These are phyloP conservation scores for Scheffersomyces spartinae DNA, from an alignment of 805 yeast species.

Conservation along the genomic window DNA sequence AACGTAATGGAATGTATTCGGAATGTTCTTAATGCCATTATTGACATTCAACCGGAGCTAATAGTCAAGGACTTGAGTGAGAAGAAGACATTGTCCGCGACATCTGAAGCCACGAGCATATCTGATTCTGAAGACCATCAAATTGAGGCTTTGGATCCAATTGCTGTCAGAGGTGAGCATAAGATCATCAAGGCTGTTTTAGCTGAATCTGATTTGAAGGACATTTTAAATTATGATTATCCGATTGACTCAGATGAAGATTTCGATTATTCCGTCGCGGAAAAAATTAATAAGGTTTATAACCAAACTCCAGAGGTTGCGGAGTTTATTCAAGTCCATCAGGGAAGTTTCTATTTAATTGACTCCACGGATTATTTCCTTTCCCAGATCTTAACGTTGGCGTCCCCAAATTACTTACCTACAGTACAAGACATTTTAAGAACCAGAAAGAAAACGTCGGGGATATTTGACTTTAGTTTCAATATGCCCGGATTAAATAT, in stretches of 20 bases:
- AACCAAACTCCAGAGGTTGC: conserved; percentile 41
- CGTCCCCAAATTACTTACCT: conserved; percentile 54
- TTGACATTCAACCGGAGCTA: conserved; percentile 34
- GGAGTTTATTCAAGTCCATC: conserved; percentile 43
- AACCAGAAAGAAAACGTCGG: conserved; percentile 86
- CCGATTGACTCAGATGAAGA: conserved; percentile 42
- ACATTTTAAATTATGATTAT: conserved; percentile 33
- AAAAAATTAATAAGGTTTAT: conserved; percentile 42
- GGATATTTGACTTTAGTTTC: conserved; percentile 76
- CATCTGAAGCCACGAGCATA: too few relatives aligned
- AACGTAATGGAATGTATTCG: conserved; percentile 71
- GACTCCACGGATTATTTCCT: conserved; percentile 80
- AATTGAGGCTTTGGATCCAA: background rate
- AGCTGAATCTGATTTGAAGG: conserved; percentile 27
- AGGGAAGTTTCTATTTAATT: conserved; percentile 67
- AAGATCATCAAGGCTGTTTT: conserved; percentile 5
- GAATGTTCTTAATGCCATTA: conserved; percentile 55
- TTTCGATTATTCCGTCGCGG: conserved; percentile 40
- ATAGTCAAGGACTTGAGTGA: conserved; percentile 18
- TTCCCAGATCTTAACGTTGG: conserved; percentile 51
- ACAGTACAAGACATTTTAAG: conserved; percentile 67
- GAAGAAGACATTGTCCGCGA: conserved; percentile 17
- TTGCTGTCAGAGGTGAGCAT: conserved; percentile 1
- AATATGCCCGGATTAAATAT: conserved; percentile 49
- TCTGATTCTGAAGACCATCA: conserved; percentile 3